Conservation (phyloP, 805 yeast species). For the Cyberlindnera galapagoensis region DNA sequence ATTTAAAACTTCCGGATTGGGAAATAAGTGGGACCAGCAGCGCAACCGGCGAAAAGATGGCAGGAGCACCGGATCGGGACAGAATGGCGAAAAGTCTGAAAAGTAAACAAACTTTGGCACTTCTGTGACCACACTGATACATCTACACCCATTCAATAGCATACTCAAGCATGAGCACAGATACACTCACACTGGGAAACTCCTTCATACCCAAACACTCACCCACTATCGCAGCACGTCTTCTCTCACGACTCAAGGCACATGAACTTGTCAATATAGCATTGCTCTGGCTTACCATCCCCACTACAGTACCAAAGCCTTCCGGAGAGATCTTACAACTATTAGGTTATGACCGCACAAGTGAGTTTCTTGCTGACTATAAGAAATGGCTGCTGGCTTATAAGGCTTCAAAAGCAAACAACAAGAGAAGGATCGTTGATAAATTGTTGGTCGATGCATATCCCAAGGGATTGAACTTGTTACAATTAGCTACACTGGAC, state of each 20-base stretch:
- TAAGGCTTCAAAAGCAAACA: slow-evolving; percentile 1
- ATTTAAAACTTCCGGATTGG: no score
- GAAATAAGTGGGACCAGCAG: no score
- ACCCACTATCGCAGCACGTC: slow-evolving; percentile 10
- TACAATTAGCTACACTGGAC: slow-evolving; percentile 68
- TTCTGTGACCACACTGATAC: no score
- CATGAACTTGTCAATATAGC: slow-evolving; percentile 19
- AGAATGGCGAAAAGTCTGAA: no score
- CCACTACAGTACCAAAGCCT: slow-evolving; percentile 17
- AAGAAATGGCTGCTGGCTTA: slow-evolving; percentile 7
- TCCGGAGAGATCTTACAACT: slow-evolving; percentile 4
- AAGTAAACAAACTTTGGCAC: no score
- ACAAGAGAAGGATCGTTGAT: slow-evolving; percentile 19
- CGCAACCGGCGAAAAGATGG: no score
- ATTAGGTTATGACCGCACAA: slow-evolving; percentile 3
- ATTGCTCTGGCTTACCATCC: slow-evolving; percentile 19
- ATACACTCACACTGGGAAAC: slow-evolving; percentile 16
- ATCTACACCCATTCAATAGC: no score
- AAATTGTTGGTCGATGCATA: slow-evolving; percentile 31
- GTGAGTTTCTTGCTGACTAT: slow-evolving; percentile 9
- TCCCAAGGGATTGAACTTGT: slow-evolving; percentile 49
- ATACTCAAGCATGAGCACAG: no score
- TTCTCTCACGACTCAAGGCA: slow-evolving; percentile 14
- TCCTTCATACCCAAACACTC: slow-evolving; percentile 14
- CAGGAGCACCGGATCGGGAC: no score